Percentiles rank a stretch among this genome's conserved stretches.
Evolutionary conservation across 768 basidiomycete genomes (phyloP).

Genomic region (Boletus patriciae): DNA sequence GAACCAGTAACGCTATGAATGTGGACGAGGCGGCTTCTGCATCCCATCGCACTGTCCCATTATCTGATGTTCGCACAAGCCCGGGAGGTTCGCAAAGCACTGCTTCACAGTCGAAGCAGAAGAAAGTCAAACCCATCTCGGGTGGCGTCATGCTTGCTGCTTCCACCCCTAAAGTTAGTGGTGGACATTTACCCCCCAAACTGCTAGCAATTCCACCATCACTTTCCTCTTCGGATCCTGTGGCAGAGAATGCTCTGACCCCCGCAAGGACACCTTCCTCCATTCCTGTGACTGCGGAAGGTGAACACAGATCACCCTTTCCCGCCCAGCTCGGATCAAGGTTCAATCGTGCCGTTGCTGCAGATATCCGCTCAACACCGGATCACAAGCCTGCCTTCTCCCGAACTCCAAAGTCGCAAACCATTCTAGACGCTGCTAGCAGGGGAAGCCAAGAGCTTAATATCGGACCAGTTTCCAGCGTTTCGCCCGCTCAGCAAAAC

Average conservation of each 20-base stretch:
- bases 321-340: conserved; percentile 18
- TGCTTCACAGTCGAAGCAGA: not conserved
- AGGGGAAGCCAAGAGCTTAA: conserved; percentile 18
- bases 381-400: conserved; percentile 11
- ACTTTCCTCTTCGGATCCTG: not conserved
- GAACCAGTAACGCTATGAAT: not conserved
- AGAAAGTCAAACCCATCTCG: conserved; percentile 10
- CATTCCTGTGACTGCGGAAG: conserved; percentile 12
- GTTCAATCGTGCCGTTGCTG: not conserved
- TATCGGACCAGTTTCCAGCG: conserved; percentile 19
- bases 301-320: conserved; percentile 9
- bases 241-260: not conserved
- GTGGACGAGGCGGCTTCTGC: conserved; percentile 1
- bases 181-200: conserved; percentile 5
- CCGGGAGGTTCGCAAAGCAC: not conserved
- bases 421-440: conserved; percentile 13
- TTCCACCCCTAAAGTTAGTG: not conserved
- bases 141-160: conserved; percentile 20
- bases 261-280: conserved; percentile 2
- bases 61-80: not conserved
- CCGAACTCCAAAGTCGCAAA: conserved; percentile 27
- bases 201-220: not conserved
- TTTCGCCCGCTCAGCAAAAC: conserved; percentile 29
- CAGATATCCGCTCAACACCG: conserved; percentile 3
- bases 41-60: not conserved